Evolutionary conservation across 1,284 basidiomycete genomes (phyloP).

Genomic region (Cutaneotrichosporon dermatis): DNA sequence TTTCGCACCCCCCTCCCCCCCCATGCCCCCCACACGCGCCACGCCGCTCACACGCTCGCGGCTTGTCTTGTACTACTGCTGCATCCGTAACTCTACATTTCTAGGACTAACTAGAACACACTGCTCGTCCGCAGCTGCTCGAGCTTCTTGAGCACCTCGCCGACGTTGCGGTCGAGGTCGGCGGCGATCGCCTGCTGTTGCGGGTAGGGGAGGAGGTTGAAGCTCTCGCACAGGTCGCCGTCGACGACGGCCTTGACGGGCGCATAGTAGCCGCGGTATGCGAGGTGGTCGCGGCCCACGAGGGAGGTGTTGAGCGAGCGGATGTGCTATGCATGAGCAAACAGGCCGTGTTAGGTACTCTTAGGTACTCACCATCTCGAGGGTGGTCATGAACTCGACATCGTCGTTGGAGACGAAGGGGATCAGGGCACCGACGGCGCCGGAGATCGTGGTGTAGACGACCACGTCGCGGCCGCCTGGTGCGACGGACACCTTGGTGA

Average conservation of each 20-base stretch:
- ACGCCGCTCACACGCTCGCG: too few relatives aligned
- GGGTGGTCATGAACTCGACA: slow-evolving; percentile 90
- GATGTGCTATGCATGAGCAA: slow-evolving; percentile 63
- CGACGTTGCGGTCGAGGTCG: slow-evolving; percentile 81
- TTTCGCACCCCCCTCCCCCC: too few relatives aligned
- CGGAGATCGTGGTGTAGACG: slow-evolving; percentile 87
- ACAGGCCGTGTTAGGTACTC: too few relatives aligned
- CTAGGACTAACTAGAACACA: slow-evolving; percentile 61
- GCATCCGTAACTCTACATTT: too few relatives aligned
- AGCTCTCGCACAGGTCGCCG: slow-evolving; percentile 56
- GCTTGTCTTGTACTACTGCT: too few relatives aligned
- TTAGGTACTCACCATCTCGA: slow-evolving; percentile 60
- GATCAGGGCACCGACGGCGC: slow-evolving; percentile 88
- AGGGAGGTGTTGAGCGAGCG: slow-evolving; percentile 79
- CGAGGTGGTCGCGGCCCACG: slow-evolving; percentile 87
- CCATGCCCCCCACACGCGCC: too few relatives aligned
- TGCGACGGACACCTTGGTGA: slow-evolving; percentile 84
- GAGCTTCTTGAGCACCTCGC: slow-evolving; percentile 88
- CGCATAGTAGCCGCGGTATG: slow-evolving; percentile 88
- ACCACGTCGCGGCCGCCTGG: slow-evolving; percentile 92
- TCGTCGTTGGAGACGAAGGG: slow-evolving; percentile 97
- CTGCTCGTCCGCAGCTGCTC: slow-evolving; percentile 83
- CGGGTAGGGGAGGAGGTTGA: slow-evolving; percentile 48
- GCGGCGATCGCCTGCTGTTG: slow-evolving; percentile 52
- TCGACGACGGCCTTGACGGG: slow-evolving; percentile 91